Conservation (phyloP, 208 protist genomes). For the Trypanosoma rangeli region DNA sequence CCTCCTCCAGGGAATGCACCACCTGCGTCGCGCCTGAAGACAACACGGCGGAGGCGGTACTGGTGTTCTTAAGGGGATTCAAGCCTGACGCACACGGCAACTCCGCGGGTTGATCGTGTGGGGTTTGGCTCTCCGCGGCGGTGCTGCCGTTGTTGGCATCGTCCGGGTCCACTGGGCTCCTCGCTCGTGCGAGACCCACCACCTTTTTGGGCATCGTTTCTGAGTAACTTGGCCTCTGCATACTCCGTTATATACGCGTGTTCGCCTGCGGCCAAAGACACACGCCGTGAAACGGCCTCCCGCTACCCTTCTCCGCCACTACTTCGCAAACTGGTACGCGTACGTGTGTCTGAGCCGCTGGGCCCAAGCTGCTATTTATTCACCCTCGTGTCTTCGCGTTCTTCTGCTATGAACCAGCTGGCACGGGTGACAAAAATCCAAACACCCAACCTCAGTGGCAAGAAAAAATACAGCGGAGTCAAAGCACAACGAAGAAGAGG, state of each 20-base stretch:
- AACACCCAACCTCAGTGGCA: not conserved
- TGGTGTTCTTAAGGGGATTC: not conserved
- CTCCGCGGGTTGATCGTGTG: not conserved
- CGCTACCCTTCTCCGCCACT: too few relatives aligned
- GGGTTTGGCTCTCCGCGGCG: not conserved
- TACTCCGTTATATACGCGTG: not conserved
- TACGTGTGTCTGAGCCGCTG: not conserved
- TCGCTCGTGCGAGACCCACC: slow-evolving; percentile 3
- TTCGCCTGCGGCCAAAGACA: not conserved
- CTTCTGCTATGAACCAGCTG: not conserved
- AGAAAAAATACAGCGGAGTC: not conserved
- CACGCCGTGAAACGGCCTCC: not conserved
- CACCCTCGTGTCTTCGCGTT: not conserved
- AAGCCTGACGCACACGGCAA: not conserved
- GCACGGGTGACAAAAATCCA: not conserved
- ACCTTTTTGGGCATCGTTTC: not conserved
- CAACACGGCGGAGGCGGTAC: not conserved
- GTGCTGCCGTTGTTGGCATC: not conserved
- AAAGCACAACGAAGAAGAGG: too few relatives aligned
- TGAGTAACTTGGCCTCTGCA: not conserved
- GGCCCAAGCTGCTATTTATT: not conserved
- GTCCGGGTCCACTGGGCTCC: not conserved
- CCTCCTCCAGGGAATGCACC: slow-evolving; percentile 50
- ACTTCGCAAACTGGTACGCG: not conserved
- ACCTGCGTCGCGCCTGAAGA: slow-evolving; percentile 32